Conservation (phyloP, 306 rosid genomes). For the Sechiopsis laciniata region DNA sequence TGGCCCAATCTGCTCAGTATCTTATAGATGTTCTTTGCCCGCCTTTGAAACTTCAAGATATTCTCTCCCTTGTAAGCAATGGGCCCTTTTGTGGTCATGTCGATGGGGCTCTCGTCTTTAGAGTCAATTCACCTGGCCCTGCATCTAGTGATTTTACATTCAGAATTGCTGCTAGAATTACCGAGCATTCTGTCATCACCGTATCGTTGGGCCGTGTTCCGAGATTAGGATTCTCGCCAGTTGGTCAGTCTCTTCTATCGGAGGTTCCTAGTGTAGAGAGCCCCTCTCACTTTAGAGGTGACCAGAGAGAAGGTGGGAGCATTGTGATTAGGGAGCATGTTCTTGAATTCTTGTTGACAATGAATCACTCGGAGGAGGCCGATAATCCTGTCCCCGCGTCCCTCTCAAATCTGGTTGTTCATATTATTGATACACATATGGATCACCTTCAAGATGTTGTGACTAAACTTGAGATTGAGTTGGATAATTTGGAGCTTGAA, state of each 20-base stretch:
- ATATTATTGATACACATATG: slow-evolving; percentile 80
- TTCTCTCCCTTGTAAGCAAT: slow-evolving; percentile 93
- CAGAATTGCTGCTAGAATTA: slow-evolving; percentile 83
- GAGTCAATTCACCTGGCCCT: slow-evolving; percentile 95
- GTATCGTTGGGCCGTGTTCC: slow-evolving; percentile 92
- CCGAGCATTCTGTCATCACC: slow-evolving; percentile 70
- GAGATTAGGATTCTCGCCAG: slow-evolving; percentile 72
- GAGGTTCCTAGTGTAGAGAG: slow-evolving; percentile 86
- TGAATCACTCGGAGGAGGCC: slow-evolving; percentile 97
- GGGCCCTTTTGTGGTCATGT: slow-evolving; percentile 98
- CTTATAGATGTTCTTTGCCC: slow-evolving; percentile 85
- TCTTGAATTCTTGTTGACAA: slow-evolving; percentile 87
- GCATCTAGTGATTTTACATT: slow-evolving; percentile 79
- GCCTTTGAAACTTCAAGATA: slow-evolving; percentile 89
- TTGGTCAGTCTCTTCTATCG: slow-evolving; percentile 74
- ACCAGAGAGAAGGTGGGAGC: slow-evolving; percentile 46
- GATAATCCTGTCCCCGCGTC: slow-evolving; percentile 91
- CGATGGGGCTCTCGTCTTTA: slow-evolving; percentile 80
- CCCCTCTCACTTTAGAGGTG: slow-evolving; percentile 42
- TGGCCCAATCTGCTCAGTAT: slow-evolving; percentile 71
- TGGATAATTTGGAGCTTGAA: slow-evolving; percentile 81
- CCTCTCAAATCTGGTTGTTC: slow-evolving; percentile 75
- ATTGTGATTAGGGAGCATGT: slow-evolving; percentile 86
- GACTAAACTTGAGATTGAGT: slow-evolving; percentile 86
- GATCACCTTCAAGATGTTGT: slow-evolving; percentile 94